Conservation (phyloP, 495 filamentous ascomycete species). For the Physcia stellaris region DNA sequence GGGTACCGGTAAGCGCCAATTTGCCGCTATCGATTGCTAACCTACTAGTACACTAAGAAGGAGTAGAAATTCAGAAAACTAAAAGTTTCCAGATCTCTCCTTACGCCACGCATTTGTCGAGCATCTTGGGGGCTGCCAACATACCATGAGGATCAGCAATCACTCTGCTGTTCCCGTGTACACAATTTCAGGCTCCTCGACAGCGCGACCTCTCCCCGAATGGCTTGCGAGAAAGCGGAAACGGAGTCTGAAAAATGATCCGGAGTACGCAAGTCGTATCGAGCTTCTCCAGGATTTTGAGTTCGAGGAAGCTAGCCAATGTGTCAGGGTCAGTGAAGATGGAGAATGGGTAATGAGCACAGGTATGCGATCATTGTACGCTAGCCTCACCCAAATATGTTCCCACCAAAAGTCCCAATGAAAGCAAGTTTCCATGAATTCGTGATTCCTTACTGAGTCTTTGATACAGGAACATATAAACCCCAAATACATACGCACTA, state of each 20-base stretch:
- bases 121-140: not conserved
- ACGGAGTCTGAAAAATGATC: conserved; percentile 83
- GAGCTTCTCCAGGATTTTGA: conserved; percentile 96
- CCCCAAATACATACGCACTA: conserved; percentile 95
- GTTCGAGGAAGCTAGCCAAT: conserved; percentile 95
- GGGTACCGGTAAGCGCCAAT: no score
- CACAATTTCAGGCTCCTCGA: conserved; percentile 85
- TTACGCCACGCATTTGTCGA: not conserved
- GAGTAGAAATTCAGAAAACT: no score
- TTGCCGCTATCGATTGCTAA: no score
- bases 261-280: conserved; percentile 83
- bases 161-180: conserved; percentile 86
- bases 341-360: conserved; percentile 98
- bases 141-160: conserved; percentile 73
- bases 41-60: no score
- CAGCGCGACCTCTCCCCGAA: conserved; percentile 82
- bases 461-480: conserved; percentile 60
- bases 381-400: no score
- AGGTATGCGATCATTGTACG: conserved; percentile 36
- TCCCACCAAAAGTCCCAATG: no score
- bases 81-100: no score
- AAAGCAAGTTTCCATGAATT: no score
- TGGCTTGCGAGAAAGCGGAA: conserved; percentile 88
- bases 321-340: conserved; percentile 84
- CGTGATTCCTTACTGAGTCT: not conserved